phyloP scores from a whole-genome alignment of 306 rosid species.

The Boehmeria nivea region DNA sequence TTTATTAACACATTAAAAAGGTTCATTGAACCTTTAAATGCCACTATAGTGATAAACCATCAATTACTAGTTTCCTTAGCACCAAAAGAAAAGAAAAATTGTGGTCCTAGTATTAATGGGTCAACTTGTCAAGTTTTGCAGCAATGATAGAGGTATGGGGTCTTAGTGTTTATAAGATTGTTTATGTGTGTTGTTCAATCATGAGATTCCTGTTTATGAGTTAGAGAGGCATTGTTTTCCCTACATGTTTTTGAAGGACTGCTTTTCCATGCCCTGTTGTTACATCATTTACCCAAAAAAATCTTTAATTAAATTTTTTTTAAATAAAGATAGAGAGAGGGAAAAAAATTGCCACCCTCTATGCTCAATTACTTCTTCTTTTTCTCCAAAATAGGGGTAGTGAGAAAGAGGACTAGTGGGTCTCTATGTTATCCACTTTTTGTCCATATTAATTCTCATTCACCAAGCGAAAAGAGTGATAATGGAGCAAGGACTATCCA shows the following conservation, averaged over 20 bases:
- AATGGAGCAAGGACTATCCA: slow-evolving; percentile 7
- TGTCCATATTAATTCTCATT: slow-evolving; percentile 4
- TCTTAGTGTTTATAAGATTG: slow-evolving; percentile 16
- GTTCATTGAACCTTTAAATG: neutral
- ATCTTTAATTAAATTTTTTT: neutral
- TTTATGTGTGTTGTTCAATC: slow-evolving; percentile 33
- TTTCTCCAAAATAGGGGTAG: neutral
- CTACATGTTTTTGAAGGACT: slow-evolving; percentile 27
- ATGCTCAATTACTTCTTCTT: neutral
- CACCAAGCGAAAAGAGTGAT: neutral
- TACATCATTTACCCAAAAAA: slow-evolving; percentile 6
- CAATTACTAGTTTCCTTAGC: neutral
- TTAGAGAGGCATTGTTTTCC: slow-evolving; percentile 27
- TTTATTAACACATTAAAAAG: neutral
- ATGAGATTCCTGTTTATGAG: slow-evolving; percentile 35
- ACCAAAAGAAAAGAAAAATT: neutral
- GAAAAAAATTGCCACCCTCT: neutral
- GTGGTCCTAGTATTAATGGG: slow-evolving; percentile 32
- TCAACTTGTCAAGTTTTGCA: slow-evolving; percentile 27
- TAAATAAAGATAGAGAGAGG: neutral
- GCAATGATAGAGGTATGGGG: slow-evolving; percentile 40
- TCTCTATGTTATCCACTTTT: slow-evolving; percentile 10
- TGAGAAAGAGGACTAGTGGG: slow-evolving; percentile 10
- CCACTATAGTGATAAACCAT: neutral
- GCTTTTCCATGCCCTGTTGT: slow-evolving; percentile 6